Base-by-base conservation (phyloP, 495 filamentous ascomycete genomes). In the Xylaria grammica region DNA sequence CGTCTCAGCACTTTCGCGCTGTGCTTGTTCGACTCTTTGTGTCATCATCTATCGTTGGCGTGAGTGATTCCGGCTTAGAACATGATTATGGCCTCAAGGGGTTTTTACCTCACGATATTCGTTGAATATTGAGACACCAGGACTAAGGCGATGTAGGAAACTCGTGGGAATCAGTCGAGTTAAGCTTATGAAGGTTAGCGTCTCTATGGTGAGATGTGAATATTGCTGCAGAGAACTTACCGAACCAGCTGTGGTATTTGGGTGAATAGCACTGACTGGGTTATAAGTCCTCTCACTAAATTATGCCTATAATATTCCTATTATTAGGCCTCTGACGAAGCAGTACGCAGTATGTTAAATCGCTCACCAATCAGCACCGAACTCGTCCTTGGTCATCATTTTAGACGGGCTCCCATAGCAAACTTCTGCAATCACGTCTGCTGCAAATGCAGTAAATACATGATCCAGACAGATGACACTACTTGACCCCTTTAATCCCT, bases 391-490 rank as follows among this genome's bases (percentile, higher is more conserved):
- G 10, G 68, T 61, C 13, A 72, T 52, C 20, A 38, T 66, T 17
- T 58, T 34, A 19, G 24, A 22, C 34, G 30, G n/a, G 3, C 36
- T 38, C 6, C 69, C 66, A 22, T 42, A 40, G 34, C 70, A 69
- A 1, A 74, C 32, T 13, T 52, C 45, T 20, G 32, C 20, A 2
- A 73, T 66, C 11, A 70, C 49, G 45, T 69, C 65, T 1, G 65
- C 70, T 15, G 60, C 20, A 36, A 68, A 68, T 2, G 69, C 67
- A 22, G 49, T 46, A 34, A 68, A 69, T 17, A 63, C 72, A 63
- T 72, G 63, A 20, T 75, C 72, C 3, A 75, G 57, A 11, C 69
- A 56, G 6, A 76, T 48, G 0, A 71, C 56, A 1, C 15, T 50
- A 9, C 42, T 19, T 17, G 65, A 67, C 4, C 60, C 70, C 22